Evolutionary conservation across 345 rosid species (phyloP).

Genomic region (Eucalyptus melliodora): DNA sequence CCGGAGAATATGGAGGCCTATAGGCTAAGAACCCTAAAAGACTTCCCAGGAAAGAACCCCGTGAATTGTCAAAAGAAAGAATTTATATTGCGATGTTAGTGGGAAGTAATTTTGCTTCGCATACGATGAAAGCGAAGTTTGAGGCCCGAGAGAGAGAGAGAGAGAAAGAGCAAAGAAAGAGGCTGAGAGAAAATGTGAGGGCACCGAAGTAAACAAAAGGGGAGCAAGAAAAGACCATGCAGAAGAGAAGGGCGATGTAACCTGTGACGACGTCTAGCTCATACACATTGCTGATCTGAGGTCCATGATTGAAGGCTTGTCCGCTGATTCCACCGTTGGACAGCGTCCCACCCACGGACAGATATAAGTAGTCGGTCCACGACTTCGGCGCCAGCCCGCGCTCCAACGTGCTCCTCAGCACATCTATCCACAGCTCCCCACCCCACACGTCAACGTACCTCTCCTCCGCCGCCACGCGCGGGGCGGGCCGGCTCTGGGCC

Average conservation of each 20-base stretch:
- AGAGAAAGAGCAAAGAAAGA: neutral
- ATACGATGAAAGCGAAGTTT: neutral
- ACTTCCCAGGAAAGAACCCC: neutral
- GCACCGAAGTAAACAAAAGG: neutral
- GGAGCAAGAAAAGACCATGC: neutral
- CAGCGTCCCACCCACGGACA: conserved; percentile 92
- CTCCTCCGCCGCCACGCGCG: conserved; percentile 31
- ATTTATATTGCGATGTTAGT: neutral
- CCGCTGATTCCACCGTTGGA: conserved; percentile 98
- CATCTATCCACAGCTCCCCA: conserved; percentile 98
- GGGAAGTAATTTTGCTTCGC: neutral
- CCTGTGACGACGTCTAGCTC: conserved; percentile 98
- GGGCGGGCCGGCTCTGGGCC: conserved; percentile 2
- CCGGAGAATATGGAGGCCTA: neutral
- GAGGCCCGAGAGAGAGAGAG: neutral
- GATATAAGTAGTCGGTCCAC: conserved; percentile 97
- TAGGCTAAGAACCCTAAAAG: neutral
- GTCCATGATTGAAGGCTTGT: conserved; percentile 94
- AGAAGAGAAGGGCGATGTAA: neutral
- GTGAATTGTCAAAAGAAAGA: neutral
- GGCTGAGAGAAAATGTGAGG: neutral
- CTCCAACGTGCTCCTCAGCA: conserved; percentile 53
- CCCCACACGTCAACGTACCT: conserved; percentile 92
- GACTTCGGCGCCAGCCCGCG: conserved; percentile 86
- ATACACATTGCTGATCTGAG: conserved; percentile 81